Evolutionary conservation across 2,329 filamentous ascomycete species (phyloP).

Genomic region (Stemphylium beticola): DNA sequence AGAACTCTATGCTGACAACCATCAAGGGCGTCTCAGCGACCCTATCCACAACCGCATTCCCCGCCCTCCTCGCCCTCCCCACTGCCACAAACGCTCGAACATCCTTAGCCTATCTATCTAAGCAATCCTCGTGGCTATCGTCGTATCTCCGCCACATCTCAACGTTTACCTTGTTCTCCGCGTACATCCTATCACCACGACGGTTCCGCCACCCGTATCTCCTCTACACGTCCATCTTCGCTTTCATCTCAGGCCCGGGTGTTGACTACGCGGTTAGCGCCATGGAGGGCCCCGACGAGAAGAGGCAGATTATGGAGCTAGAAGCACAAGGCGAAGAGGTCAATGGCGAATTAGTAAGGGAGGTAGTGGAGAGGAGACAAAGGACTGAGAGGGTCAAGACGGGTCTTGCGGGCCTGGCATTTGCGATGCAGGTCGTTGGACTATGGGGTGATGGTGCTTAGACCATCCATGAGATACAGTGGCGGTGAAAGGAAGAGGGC

Average conservation of each 20-base stretch:
- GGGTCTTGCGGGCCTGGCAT: conserved; percentile 52
- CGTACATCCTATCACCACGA: conserved; percentile 77
- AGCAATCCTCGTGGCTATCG: conserved; percentile 58
- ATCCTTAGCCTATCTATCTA: conserved; percentile 64
- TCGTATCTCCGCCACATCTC: conserved; percentile 72
- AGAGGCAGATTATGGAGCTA: conserved; percentile 32
- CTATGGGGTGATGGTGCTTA: conserved; percentile 56
- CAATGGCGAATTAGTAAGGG: conserved; percentile 59
- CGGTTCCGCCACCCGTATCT: conserved; percentile 85
- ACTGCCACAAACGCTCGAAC: conserved; percentile 74
- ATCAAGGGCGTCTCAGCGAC: conserved; percentile 86
- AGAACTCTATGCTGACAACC: neutral
- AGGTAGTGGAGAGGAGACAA: conserved; percentile 52
- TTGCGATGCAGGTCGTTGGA: conserved; percentile 56
- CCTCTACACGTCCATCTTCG: conserved; percentile 79
- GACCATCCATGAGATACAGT: neutral
- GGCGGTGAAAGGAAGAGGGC: neutral
- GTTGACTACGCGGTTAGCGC: conserved; percentile 46
- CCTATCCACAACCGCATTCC: conserved; percentile 77
- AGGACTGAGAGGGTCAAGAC: conserved; percentile 52
- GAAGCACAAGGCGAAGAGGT: conserved; percentile 51
- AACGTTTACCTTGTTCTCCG: conserved; percentile 74
- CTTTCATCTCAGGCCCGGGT: conserved; percentile 54
- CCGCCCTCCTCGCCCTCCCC: conserved; percentile 79
- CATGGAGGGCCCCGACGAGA: conserved; percentile 30